Evolutionary conservation across 805 yeast genomes (phyloP).

Genomic region (Metschnikowia gruessii): DNA sequence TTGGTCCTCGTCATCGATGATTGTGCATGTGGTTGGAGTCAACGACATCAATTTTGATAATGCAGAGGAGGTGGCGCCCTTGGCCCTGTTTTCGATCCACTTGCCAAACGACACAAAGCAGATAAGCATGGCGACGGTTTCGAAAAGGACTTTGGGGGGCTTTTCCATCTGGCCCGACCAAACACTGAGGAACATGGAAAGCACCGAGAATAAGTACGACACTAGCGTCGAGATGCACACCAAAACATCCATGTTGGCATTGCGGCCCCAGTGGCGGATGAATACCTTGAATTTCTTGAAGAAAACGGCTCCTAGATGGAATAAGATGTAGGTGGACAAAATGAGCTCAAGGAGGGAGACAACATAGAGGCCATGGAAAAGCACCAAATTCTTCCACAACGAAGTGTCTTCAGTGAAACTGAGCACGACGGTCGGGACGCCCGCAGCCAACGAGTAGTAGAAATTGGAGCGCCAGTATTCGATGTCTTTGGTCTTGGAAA

Average conservation of each 20-base stretch:
- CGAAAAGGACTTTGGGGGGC: conserved; percentile 75
- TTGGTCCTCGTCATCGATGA: conserved; percentile 45
- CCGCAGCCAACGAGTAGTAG: conserved; percentile 49
- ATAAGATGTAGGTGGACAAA: conserved; percentile 59
- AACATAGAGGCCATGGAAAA: conserved; percentile 61
- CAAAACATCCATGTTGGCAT: conserved; percentile 87
- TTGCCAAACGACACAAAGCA: conserved; percentile 86
- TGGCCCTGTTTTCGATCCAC: conserved; percentile 86
- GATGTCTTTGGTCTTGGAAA: conserved; percentile 71
- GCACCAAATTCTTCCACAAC: conserved; percentile 27
- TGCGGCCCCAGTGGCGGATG: conserved; percentile 53
- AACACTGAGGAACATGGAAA: conserved; percentile 53
- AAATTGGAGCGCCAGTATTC: conserved; percentile 64
- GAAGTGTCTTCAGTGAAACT: conserved; percentile 45
- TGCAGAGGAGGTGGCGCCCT: conserved; percentile 90
- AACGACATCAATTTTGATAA: conserved; percentile 75
- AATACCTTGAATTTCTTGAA: conserved; percentile 64
- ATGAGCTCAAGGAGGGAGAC: conserved; percentile 60
- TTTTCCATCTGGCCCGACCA: conserved; percentile 35
- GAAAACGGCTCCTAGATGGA: conserved; percentile 65
- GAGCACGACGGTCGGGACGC: conserved; percentile 58
- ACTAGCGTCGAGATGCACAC: conserved; percentile 79
- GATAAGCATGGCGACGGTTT: conserved; percentile 81
- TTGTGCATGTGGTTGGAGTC: conserved; percentile 72
- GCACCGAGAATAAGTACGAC: conserved; percentile 71